Conservation (phyloP, 768 basidiomycete species). For the Lactarius hengduanensis region DNA sequence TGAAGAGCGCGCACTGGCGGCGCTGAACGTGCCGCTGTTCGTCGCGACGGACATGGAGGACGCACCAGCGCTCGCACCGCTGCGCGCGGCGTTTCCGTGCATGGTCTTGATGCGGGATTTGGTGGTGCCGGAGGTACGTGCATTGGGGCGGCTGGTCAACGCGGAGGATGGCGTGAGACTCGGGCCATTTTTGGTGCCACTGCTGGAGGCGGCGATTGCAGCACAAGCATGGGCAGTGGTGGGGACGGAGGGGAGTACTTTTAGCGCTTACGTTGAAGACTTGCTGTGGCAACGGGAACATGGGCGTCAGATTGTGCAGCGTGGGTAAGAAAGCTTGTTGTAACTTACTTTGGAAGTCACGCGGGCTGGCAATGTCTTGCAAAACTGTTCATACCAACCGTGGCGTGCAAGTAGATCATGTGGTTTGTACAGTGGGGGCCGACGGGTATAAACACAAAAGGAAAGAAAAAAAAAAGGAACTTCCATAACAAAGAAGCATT, state of each 20-base stretch:
- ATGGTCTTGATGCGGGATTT: constrained; percentile 53
- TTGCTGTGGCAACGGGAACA: constrained; percentile 65
- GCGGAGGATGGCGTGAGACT: constrained; percentile 49
- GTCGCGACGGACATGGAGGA: constrained; percentile 59
- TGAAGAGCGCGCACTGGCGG: constrained; percentile 34
- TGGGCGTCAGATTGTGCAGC: constrained; percentile 48
- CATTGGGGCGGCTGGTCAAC: constrained; percentile 35
- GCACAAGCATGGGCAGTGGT: constrained; percentile 56
- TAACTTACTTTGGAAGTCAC: too few species aligned
- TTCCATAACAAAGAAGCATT: not conserved
- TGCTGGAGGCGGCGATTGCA: constrained; percentile 71
- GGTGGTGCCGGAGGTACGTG: constrained; percentile 13
- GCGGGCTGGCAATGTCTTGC: too few species aligned
- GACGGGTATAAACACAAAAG: too few species aligned
- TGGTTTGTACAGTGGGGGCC: too few species aligned
- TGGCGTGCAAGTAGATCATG: too few species aligned
- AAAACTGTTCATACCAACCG: too few species aligned
- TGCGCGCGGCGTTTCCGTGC: constrained; percentile 62
- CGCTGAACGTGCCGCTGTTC: constrained; percentile 60
- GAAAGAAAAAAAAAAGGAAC: not conserved
- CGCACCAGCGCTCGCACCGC: constrained; percentile 42
- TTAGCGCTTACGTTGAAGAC: constrained; percentile 65
- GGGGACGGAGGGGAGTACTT: constrained; percentile 75
- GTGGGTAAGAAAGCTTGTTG: constrained; percentile 36
- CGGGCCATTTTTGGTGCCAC: constrained; percentile 51